These are phyloP conservation scores for Candida ipomoeae DNA, from an alignment of 805 yeast species.

Conservation along the genomic window DNA sequence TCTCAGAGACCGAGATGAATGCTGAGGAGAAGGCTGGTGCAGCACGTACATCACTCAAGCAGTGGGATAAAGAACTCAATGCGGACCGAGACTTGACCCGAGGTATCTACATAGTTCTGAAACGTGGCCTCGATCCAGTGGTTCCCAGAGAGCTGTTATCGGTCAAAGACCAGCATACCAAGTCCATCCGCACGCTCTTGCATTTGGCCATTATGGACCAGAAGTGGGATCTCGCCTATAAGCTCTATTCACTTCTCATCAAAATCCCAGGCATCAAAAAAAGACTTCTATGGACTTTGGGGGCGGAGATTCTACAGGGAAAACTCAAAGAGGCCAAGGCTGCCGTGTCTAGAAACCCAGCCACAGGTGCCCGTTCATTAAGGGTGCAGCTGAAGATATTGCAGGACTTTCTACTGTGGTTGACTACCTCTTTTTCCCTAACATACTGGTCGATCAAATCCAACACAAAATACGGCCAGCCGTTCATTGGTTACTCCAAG, in stretches of 20 bases:
- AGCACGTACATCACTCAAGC: conserved; percentile 7
- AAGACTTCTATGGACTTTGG: conserved; percentile 60
- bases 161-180: not conserved
- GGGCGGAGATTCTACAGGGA: conserved; percentile 47
- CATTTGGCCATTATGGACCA: conserved; percentile 45
- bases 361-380: not conserved
- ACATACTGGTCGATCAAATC: not conserved
- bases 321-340: conserved; percentile 3
- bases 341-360: not conserved
- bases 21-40: not conserved
- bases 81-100: conserved; percentile 5
- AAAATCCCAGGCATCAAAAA: conserved; percentile 50
- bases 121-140: conserved; percentile 11
- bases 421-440: not conserved
- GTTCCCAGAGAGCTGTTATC: not conserved
- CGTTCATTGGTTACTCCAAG: conserved; percentile 23
- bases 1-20: not conserved
- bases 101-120: conserved; percentile 6
- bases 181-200: conserved; percentile 39
- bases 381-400: not conserved
- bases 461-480: conserved; percentile 1
- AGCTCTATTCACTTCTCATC: conserved; percentile 46
- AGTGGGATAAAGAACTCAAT: conserved; percentile 7
- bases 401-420: conserved; percentile 4
- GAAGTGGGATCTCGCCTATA: conserved; percentile 56